phyloP scores from a whole-genome alignment of 305 asterid species.

The Withania somnifera region DNA sequence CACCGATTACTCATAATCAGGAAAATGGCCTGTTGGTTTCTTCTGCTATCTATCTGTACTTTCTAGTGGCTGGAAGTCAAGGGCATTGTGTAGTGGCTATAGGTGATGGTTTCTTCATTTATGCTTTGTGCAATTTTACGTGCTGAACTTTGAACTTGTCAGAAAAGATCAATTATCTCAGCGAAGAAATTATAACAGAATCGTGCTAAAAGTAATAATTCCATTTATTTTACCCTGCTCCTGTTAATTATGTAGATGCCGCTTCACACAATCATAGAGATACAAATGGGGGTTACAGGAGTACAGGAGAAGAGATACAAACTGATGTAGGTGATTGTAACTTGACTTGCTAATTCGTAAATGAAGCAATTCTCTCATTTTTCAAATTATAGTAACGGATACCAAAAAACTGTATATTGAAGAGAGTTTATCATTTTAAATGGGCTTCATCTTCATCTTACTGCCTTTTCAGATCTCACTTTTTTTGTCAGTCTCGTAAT shows the following conservation, averaged over 20 bases:
- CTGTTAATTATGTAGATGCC: constrained; percentile 51
- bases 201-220: background rate
- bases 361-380: constrained; percentile 2
- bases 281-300: constrained; percentile 97
- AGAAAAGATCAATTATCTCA: background rate
- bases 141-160: background rate
- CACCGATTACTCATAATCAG: background rate
- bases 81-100: background rate
- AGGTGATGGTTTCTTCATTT: background rate
- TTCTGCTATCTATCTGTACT: background rate
- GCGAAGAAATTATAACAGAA: background rate
- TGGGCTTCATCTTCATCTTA: background rate
- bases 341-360: background rate
- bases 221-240: background rate
- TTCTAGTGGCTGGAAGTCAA: background rate
- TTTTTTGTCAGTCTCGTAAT: background rate
- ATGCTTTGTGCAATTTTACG: background rate
- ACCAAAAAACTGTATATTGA: background rate
- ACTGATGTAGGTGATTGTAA: constrained; percentile 37
- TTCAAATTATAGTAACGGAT: background rate
- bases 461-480: background rate
- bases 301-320: constrained; percentile 97
- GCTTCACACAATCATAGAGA: constrained; percentile 92
- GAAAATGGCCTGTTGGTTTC: background rate
- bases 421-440: background rate